Conservation (phyloP, 1,284 basidiomycete species). For the Leccinum ponderosum region DNA sequence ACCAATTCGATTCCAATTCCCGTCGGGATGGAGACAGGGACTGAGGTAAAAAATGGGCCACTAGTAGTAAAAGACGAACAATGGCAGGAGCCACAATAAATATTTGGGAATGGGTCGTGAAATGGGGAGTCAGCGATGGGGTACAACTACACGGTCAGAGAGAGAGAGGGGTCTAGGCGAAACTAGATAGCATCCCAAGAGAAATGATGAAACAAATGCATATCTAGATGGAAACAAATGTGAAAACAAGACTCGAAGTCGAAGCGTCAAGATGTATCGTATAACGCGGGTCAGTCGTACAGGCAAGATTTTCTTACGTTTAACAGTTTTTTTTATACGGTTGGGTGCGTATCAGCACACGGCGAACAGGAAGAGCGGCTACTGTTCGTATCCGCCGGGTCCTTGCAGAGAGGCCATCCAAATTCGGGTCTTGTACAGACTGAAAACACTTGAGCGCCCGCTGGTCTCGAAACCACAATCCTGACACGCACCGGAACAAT, state of each 20-base stretch:
- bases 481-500: conserved; percentile 70
- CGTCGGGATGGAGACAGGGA: neutral
- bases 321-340: conserved; percentile 2
- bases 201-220: conserved; percentile 20
- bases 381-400: conserved; percentile 41
- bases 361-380: conserved; percentile 6
- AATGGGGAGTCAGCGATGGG: neutral
- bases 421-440: conserved; percentile 74
- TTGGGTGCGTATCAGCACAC: neutral
- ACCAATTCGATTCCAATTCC: conserved; percentile 13
- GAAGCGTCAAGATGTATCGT: conserved; percentile 31
- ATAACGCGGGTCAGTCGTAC: conserved; percentile 15
- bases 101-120: conserved; percentile 8
- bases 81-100: conserved; percentile 16
- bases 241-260: conserved; percentile 1
- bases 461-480: neutral
- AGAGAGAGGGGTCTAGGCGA: conserved; percentile 25
- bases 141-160: conserved; percentile 30
- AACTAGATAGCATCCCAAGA: conserved; percentile 28
- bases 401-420: conserved; percentile 70
- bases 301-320: neutral
- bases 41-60: neutral
- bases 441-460: conserved; percentile 23
- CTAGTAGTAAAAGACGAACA: neutral
- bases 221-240: conserved; percentile 30